phyloP scores from a whole-genome alignment of 441 rosid species.

The Codiaeum variegatum region DNA sequence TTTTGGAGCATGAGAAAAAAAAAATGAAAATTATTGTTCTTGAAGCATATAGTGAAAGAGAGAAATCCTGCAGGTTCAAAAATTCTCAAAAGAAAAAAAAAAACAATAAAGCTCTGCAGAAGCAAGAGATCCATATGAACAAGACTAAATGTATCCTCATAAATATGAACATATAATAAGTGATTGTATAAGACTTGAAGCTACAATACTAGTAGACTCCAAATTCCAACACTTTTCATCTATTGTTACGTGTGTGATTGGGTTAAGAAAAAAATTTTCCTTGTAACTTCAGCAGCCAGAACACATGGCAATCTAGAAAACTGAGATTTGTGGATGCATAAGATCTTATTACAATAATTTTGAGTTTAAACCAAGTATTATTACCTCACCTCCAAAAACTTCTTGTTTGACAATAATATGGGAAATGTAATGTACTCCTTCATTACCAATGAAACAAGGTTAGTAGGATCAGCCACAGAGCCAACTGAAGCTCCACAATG shows the following conservation, averaged over 20 bases:
- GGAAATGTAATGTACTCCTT: slow-evolving; percentile 77
- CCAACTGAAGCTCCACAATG: slow-evolving; percentile 45
- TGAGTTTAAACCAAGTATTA: background rate
- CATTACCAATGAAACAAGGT: slow-evolving; percentile 47
- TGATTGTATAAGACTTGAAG: background rate
- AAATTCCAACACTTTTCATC: background rate
- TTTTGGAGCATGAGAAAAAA: background rate
- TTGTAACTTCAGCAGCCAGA: background rate
- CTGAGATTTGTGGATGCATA: background rate
- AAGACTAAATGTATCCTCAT: background rate
- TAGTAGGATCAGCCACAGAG: slow-evolving; percentile 38
- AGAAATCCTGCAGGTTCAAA: background rate
- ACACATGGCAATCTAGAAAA: background rate
- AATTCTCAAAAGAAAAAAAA: background rate
- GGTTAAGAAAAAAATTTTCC: too few species aligned
- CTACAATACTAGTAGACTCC: background rate
- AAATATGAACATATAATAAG: background rate
- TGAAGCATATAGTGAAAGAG: background rate
- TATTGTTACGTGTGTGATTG: too few species aligned
- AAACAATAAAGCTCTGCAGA: background rate
- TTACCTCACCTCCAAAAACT: slow-evolving; percentile 53
- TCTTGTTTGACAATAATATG: slow-evolving; percentile 48
- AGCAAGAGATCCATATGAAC: background rate
- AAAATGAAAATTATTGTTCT: background rate
- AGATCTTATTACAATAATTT: background rate